Percentiles rank a stretch among this genome's conserved stretches.
These are phyloP conservation scores for Talaromyces sp. DNA, from an alignment of 2,329 filamentous ascomycete species.

Conservation along the genomic window DNA sequence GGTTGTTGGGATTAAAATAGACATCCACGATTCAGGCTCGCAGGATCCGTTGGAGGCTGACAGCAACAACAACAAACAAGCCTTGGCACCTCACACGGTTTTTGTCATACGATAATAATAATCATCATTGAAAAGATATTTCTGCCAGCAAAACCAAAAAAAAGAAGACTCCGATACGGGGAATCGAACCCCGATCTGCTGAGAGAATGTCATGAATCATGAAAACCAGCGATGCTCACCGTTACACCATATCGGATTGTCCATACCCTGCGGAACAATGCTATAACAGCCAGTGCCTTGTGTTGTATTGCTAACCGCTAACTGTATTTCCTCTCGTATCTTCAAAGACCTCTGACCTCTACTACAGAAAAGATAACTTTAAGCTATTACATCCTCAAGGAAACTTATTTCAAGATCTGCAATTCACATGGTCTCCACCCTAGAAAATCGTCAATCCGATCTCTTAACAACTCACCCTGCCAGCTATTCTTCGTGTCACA, in stretches of 20 bases:
- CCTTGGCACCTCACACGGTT: too few relatives aligned
- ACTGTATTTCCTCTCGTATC: background rate
- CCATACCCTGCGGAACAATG: background rate
- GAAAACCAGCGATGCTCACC: background rate
- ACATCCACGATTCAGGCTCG: too few relatives aligned
- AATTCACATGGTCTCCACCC: slow-evolving; percentile 7
- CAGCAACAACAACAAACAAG: too few relatives aligned
- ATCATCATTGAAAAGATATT: too few relatives aligned
- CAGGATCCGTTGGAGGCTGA: too few relatives aligned
- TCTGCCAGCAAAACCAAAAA: background rate
- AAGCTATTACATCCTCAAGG: background rate
- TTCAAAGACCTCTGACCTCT: background rate
- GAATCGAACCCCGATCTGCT: background rate
- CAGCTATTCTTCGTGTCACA: slow-evolving; percentile 2
- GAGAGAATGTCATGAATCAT: background rate
- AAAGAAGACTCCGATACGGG: background rate
- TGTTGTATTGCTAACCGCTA: background rate
- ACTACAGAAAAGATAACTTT: background rate
- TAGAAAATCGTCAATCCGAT: slow-evolving; percentile 3
- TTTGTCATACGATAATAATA: too few relatives aligned
- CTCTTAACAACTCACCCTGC: background rate
- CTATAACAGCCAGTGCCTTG: background rate
- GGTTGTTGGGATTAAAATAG: too few relatives aligned
- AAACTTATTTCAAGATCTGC: background rate
- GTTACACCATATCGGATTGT: background rate